Conservation (phyloP, 768 basidiomycete species). For the Lentinula sp. region DNA sequence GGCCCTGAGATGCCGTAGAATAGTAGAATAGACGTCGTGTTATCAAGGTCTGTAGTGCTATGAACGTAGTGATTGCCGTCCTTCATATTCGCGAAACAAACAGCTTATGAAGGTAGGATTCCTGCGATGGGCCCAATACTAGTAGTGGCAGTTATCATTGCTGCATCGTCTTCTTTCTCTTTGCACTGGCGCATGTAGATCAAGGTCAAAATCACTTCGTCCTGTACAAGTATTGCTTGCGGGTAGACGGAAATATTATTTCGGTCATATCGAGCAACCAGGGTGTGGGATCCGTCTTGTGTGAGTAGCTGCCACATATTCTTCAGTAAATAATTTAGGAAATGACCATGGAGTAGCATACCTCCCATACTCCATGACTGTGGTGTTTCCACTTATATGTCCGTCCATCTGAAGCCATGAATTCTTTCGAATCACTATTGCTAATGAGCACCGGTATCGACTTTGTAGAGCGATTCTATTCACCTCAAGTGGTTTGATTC, state of each 20-base stretch:
- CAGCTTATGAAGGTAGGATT: no score
- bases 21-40: no score
- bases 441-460: not conserved
- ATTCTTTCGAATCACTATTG: not conserved
- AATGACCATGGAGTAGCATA: not conserved
- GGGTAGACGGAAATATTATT: not conserved
- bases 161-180: not conserved
- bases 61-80: no score
- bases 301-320: not conserved
- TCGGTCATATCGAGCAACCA: not conserved
- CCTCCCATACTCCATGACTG: not conserved
- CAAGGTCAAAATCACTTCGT: not conserved
- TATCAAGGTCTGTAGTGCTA: no score
- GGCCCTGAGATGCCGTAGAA: no score
- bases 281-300: not conserved
- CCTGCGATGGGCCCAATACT: no score
- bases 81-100: no score
- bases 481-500: not conserved
- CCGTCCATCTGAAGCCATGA: not conserved
- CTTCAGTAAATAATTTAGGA: no score
- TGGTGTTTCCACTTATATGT: not conserved
- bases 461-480: not conserved
- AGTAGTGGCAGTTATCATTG: not conserved
- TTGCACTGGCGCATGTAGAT: not conserved
- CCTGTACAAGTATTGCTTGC: not conserved